Evolutionary conservation across 345 rosid genomes (phyloP), one percentile per base, ranked within the genome.

Genomic region (Euphorbia peplus): DNA sequence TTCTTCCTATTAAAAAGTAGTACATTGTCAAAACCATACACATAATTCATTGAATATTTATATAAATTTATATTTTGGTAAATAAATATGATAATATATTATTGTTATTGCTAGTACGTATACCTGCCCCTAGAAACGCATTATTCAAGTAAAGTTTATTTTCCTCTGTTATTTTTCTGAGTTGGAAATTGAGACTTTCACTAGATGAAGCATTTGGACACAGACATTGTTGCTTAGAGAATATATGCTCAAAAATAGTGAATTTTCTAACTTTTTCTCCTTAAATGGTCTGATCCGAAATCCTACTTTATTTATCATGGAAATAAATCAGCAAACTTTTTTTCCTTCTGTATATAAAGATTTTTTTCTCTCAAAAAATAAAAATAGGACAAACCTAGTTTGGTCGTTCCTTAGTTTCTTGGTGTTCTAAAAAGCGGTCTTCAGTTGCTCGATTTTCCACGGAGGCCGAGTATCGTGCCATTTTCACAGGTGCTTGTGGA

Each of bases 21-120:
- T 13, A n/a, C 21, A 66, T 21, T 47, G 32, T 66, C 70, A 21
- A 51, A 42, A 3, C 44, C 30, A 66, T 22, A 60, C 60, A 66
- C 7, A 30, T 29, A 30, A 30, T 13, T 44, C 48, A 13, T 63
- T 63, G 65, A n/a, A 62, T 22, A 13, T 15, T 21, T 32, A 21
- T 51, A 6, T 28, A 25, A 16, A 39, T 64, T 29, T 8, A 21
- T 48, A 50, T 30, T 29, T 64, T 5, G 22, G 46, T 29, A n/a
- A n/a, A 12, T n/a, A n/a, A n/a, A n/a, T n/a, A n/a, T n/a, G n/a
- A n/a, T n/a, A n/a, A n/a, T n/a, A 18, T 64, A 48, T 28, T 26
- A 18, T 11, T 25, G 12, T 25, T 2, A 51, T 52, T 29, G 3
- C 5, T 22, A 42, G 22, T 14, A 14, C 21, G 24, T 63, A n/a